Conservation (phyloP, 192 early-diverging fungal genomes). For the Jimgerdemannia lactiflua region DNA sequence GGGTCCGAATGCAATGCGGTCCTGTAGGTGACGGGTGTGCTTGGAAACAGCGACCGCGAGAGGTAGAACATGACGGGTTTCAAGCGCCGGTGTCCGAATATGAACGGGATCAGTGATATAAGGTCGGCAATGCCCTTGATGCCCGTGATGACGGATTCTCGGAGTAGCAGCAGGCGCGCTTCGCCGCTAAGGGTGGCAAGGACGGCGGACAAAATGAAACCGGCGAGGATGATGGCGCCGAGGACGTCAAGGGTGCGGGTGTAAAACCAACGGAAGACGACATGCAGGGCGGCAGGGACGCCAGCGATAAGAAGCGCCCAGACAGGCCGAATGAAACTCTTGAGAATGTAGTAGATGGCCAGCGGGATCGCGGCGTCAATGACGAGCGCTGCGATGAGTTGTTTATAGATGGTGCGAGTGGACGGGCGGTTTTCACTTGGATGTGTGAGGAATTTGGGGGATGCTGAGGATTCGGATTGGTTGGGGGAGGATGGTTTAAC, state of each 20-base stretch:
- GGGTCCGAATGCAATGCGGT: too few species aligned
- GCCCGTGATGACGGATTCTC: background rate
- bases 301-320: background rate
- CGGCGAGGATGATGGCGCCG: background rate
- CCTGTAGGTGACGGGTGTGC: background rate
- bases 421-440: too few species aligned
- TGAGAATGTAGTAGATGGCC: background rate
- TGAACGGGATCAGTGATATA: background rate
- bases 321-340: background rate
- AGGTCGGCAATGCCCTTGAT: background rate
- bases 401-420: too few species aligned
- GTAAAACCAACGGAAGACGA: background rate
- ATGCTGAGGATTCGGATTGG: too few species aligned
- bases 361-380: background rate
- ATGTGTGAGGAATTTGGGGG: too few species aligned
- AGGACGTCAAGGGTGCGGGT: background rate
- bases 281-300: background rate
- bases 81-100: background rate
- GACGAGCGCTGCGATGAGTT: background rate
- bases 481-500: too few species aligned
- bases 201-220: background rate
- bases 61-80: background rate
- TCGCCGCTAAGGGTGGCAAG: background rate
- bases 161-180: background rate
- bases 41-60: background rate